Percentiles rank a stretch among this genome's conserved stretches.
Evolutionary conservation across 345 rosid species (phyloP).

Genomic region (Noccaea bulbosa): DNA sequence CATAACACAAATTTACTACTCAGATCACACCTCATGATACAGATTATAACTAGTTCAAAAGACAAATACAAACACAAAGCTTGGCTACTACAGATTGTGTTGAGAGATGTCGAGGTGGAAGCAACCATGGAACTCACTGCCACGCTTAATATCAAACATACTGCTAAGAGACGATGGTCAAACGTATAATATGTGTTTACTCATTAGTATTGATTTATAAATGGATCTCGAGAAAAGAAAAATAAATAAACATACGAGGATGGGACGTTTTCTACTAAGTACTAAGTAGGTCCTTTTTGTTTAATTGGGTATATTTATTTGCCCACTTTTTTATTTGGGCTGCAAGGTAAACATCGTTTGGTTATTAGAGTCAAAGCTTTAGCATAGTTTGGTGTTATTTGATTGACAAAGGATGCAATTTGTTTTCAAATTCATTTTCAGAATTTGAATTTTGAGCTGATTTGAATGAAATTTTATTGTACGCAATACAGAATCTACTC

Average conservation of each 20-base stretch:
- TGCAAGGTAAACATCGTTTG: background rate
- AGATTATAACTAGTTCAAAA: background rate
- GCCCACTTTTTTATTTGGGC: background rate
- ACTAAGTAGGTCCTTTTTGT: conserved; percentile 2
- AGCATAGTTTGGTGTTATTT: background rate
- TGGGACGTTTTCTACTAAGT: conserved; percentile 16
- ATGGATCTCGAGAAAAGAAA: background rate
- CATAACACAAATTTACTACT: background rate
- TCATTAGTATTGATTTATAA: background rate
- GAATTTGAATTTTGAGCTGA: background rate
- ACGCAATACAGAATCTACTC: background rate
- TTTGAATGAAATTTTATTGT: background rate
- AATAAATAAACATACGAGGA: background rate
- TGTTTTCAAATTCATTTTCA: background rate
- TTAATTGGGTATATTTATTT: background rate
- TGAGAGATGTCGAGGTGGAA: background rate
- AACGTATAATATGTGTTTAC: background rate
- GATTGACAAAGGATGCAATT: background rate
- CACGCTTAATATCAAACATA: background rate
- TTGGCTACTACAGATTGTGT: conserved; percentile 3
- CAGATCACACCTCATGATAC: background rate
- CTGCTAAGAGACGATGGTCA: conserved; percentile 4
- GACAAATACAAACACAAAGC: background rate
- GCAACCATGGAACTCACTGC: background rate
- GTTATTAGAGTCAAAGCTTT: background rate